These are phyloP conservation scores for Candida lessepsii DNA, from an alignment of 805 yeast species.

Conservation along the genomic window DNA sequence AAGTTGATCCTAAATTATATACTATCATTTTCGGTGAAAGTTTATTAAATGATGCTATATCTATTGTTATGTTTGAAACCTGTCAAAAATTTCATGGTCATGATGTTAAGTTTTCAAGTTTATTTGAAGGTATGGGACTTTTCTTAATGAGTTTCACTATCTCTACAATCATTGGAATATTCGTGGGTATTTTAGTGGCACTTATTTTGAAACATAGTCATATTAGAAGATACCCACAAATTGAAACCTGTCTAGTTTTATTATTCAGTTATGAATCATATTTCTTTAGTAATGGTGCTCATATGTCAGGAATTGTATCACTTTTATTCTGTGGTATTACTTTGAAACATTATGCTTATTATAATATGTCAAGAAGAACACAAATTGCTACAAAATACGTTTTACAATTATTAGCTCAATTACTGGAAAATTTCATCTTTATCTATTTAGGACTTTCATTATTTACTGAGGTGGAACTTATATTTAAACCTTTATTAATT, in stretches of 20 bases:
- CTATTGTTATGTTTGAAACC: slow-evolving; percentile 98
- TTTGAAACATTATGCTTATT: slow-evolving; percentile 93
- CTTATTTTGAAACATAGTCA: slow-evolving; percentile 87
- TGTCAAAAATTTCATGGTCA: slow-evolving; percentile 95
- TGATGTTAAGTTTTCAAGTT: slow-evolving; percentile 63
- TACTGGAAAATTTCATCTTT: slow-evolving; percentile 95
- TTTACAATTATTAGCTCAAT: slow-evolving; percentile 90
- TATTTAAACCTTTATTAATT: slow-evolving; percentile 89
- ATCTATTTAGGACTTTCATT: slow-evolving; percentile 91
- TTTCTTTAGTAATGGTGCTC: slow-evolving; percentile 97
- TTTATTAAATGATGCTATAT: slow-evolving; percentile 91
- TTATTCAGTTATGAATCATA: slow-evolving; percentile 93
- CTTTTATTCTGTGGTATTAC: slow-evolving; percentile 95
- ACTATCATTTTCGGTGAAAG: slow-evolving; percentile 98
- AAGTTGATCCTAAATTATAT: slow-evolving; percentile 95
- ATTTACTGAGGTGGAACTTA: slow-evolving; percentile 94
- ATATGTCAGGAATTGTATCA: slow-evolving; percentile 98
- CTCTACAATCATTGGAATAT: slow-evolving; percentile 83
- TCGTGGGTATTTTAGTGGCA: slow-evolving; percentile 87
- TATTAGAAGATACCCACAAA: slow-evolving; percentile 91
- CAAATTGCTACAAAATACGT: slow-evolving; percentile 95
- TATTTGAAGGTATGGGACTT: slow-evolving; percentile 91
- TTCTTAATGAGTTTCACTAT: slow-evolving; percentile 92
- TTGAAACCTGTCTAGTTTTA: slow-evolving; percentile 90
- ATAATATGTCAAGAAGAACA: slow-evolving; percentile 94